These are phyloP conservation scores for Lasiosphaeriaceae sp. DNA, from an alignment of 495 filamentous ascomycete genomes.

Conservation along the genomic window DNA sequence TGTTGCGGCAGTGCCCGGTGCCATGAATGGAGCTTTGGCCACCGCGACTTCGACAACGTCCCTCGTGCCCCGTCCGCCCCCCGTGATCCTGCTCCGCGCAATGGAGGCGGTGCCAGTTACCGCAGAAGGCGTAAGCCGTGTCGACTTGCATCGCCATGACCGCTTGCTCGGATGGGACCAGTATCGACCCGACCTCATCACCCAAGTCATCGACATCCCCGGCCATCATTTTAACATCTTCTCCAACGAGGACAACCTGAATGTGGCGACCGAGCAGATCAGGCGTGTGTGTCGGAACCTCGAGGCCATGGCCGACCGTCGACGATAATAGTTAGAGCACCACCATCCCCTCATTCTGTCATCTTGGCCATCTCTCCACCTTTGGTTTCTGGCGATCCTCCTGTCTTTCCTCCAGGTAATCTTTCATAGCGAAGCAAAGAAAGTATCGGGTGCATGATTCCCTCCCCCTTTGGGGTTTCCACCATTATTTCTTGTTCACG, in stretches of 20 bases:
- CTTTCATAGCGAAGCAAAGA: no score
- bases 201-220: slow-evolving; percentile 32
- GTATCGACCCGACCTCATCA: slow-evolving; percentile 33
- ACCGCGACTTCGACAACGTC: not conserved
- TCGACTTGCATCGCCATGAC: slow-evolving; percentile 32
- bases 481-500: no score
- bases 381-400: no score
- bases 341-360: no score
- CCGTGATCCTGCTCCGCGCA: slow-evolving; percentile 36
- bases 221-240: slow-evolving; percentile 47
- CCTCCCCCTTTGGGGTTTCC: no score
- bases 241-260: slow-evolving; percentile 19
- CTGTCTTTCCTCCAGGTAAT: no score
- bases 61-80: slow-evolving; percentile 17
- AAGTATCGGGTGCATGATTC: no score
- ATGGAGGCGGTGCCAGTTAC: slow-evolving; percentile 26
- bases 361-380: no score
- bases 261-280: slow-evolving; percentile 27
- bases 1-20: no score
- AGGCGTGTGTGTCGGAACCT: slow-evolving; percentile 29
- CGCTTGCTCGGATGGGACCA: slow-evolving; percentile 37
- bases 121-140: slow-evolving; percentile 22
- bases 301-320: slow-evolving; percentile 3
- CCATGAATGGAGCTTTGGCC: not conserved
- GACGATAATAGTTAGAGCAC: no score